Evolutionary conservation across 108 stramenopile species (phyloP).

Genomic region (Pseudonitzschia pungens): DNA sequence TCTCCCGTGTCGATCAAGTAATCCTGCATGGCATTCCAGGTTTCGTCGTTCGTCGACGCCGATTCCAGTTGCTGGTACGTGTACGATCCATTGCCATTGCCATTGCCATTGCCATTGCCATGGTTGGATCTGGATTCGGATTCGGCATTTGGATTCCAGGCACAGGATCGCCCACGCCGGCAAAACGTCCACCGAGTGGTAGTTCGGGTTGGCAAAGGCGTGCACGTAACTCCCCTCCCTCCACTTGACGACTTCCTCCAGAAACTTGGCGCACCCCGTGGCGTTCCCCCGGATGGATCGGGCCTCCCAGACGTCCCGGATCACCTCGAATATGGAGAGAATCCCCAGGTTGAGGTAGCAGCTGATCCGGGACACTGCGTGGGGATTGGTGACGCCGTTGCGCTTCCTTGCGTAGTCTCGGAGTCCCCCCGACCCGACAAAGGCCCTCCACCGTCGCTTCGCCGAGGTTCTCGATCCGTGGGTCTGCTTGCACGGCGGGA

Average conservation of each 20-base stretch:
- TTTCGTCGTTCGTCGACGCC: conserved; percentile 38
- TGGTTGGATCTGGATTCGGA: too few species aligned
- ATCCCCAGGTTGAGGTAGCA: conserved; percentile 72
- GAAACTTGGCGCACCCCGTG: conserved; percentile 52
- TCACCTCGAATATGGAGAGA: conserved; percentile 55
- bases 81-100: not conserved
- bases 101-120: not conserved
- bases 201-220: conserved; percentile 44
- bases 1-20: conserved; percentile 70
- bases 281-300: conserved; percentile 14
- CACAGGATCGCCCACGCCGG: conserved; percentile 41
- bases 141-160: not conserved
- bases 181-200: conserved; percentile 33
- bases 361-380: conserved; percentile 63
- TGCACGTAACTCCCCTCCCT: conserved; percentile 66
- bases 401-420: conserved; percentile 48
- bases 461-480: conserved; percentile 45
- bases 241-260: conserved; percentile 71
- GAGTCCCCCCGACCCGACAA: conserved; percentile 41
- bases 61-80: conserved; percentile 13
- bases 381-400: conserved; percentile 45
- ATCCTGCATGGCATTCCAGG: conserved; percentile 74
- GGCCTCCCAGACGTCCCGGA: conserved; percentile 43
- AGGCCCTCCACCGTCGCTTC: conserved; percentile 53
- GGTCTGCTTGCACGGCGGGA: conserved; percentile 63